phyloP scores from a whole-genome alignment of 306 rosid species.

The Casuarina glauca region DNA sequence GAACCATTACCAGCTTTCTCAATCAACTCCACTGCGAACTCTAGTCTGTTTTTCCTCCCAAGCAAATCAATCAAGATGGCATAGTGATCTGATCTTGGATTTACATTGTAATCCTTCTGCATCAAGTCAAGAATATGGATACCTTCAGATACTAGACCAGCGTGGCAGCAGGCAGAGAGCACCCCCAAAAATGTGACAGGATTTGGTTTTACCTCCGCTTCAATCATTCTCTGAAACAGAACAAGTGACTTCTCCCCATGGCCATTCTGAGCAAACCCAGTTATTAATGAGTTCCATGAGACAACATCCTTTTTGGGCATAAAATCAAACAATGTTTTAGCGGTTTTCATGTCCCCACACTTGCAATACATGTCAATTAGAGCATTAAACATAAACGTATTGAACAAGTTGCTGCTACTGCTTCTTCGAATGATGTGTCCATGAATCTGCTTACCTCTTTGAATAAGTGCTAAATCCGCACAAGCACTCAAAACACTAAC shows the following conservation, averaged over 20 bases:
- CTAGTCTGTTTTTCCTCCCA: slow-evolving; percentile 60
- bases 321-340: slow-evolving; percentile 45
- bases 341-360: slow-evolving; percentile 58
- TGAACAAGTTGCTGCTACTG: slow-evolving; percentile 32
- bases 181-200: slow-evolving; percentile 59
- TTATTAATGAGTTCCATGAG: slow-evolving; percentile 57
- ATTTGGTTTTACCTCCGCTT: slow-evolving; percentile 52
- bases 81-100: slow-evolving; percentile 50
- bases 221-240: slow-evolving; percentile 52
- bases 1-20: slow-evolving; percentile 38
- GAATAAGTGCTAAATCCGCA: slow-evolving; percentile 45
- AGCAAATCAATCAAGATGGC: slow-evolving; percentile 62
- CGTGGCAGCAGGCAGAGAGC: slow-evolving; percentile 60
- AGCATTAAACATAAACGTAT: slow-evolving; percentile 48
- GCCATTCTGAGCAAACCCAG: slow-evolving; percentile 61
- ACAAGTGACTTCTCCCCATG: slow-evolving; percentile 42
- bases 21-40: slow-evolving; percentile 48
- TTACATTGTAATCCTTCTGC: slow-evolving; percentile 43
- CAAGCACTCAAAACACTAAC: slow-evolving; percentile 55
- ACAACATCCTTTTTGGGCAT: slow-evolving; percentile 41
- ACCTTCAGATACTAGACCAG: slow-evolving; percentile 55
- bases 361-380: slow-evolving; percentile 61
- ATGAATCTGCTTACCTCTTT: slow-evolving; percentile 60
- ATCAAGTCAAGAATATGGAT: slow-evolving; percentile 43
- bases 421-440: slow-evolving; percentile 42